These are phyloP conservation scores for Sporothrix phasma DNA, from an alignment of 2,329 filamentous ascomycete species.

Conservation along the genomic window DNA sequence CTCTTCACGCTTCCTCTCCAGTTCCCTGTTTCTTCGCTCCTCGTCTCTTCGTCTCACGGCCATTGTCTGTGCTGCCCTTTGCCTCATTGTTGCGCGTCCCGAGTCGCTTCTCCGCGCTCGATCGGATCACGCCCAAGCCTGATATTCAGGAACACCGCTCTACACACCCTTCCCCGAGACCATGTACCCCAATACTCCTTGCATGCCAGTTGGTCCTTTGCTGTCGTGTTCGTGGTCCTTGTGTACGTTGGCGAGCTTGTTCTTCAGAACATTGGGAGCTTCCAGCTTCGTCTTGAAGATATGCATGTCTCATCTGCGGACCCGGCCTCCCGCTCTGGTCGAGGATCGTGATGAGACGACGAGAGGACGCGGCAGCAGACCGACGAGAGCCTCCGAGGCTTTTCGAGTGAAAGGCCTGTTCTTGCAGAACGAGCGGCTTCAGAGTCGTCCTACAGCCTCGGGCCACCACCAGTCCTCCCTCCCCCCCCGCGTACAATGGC, in stretches of 20 bases:
- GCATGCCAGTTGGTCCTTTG: constrained; percentile 17
- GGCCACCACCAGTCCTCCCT: no score
- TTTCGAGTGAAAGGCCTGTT: neutral
- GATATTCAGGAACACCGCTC: neutral
- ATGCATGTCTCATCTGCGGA: constrained; percentile 6
- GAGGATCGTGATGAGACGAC: neutral
- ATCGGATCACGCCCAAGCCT: neutral
- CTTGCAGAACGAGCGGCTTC: neutral
- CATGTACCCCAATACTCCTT: constrained; percentile 15
- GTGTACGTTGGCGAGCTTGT: neutral
- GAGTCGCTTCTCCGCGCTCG: neutral
- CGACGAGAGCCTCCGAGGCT: neutral
- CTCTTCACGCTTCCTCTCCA: neutral
- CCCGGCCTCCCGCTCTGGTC: neutral
- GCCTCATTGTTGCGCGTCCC: neutral
- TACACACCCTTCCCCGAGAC: neutral
- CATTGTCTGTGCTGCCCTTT: neutral
- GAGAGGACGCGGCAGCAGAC: neutral
- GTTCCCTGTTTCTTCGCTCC: neutral
- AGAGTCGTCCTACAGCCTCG: no score
- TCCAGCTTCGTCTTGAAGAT: constrained; percentile 12
- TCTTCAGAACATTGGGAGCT: neutral
- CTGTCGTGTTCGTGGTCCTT: neutral
- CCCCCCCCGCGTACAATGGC: no score
- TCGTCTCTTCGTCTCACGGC: neutral